These are phyloP conservation scores for Holtermannia corniformis DNA, from an alignment of 768 basidiomycete genomes.

Conservation along the genomic window DNA sequence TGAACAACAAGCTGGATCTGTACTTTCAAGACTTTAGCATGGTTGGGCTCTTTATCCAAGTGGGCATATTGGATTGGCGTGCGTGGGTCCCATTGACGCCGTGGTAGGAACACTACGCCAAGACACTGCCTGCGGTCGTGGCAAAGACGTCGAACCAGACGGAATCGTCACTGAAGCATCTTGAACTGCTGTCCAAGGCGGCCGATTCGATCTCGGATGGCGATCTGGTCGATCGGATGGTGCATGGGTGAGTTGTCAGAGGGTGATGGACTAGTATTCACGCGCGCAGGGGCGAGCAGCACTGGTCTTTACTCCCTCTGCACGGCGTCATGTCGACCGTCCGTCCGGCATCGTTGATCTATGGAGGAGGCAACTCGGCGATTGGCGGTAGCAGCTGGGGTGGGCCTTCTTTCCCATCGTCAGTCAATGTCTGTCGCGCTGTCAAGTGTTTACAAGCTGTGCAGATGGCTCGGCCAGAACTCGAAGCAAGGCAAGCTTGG, in stretches of 20 bases:
- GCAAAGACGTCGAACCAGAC: constrained; percentile 53
- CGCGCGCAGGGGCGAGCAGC: constrained; percentile 66
- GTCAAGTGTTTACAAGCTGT: background rate
- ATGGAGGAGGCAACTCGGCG: constrained; percentile 47
- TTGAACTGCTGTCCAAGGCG: constrained; percentile 75
- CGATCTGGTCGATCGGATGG: constrained; percentile 83
- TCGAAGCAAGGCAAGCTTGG: constrained; percentile 78
- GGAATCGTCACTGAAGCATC: constrained; percentile 58
- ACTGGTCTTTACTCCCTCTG: constrained; percentile 89
- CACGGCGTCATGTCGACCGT: constrained; percentile 88
- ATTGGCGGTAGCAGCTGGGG: constrained; percentile 20
- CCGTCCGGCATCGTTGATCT: constrained; percentile 71
- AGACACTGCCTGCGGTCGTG: constrained; percentile 59
- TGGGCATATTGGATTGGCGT: constrained; percentile 43
- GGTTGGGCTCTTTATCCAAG: constrained; percentile 90
- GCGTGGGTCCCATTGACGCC: background rate
- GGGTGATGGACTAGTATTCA: background rate
- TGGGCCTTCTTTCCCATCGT: constrained; percentile 65
- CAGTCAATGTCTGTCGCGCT: constrained; percentile 35
- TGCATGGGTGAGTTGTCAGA: constrained; percentile 62
- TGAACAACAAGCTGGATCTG: constrained; percentile 85
- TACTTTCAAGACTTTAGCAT: constrained; percentile 96
- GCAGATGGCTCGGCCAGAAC: constrained; percentile 94
- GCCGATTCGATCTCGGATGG: constrained; percentile 90
- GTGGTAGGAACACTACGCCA: constrained; percentile 92